Evolutionary conservation across 768 basidiomycete genomes (phyloP).

Genomic region (Russula olivacea): DNA sequence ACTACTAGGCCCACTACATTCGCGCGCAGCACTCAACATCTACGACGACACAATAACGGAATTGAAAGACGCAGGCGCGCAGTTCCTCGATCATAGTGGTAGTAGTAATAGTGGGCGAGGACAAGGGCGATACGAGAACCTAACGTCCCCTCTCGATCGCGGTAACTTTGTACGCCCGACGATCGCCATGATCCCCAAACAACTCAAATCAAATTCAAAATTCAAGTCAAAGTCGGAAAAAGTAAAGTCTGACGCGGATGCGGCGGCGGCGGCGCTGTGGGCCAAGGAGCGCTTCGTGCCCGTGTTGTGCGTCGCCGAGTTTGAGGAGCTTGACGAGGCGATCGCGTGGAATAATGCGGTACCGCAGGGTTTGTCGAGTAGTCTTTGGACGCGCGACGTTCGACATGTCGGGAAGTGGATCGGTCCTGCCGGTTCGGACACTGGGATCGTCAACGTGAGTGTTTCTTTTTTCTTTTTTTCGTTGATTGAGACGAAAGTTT

Average conservation of each 20-base stretch:
- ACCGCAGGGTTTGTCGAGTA: slow-evolving; percentile 87
- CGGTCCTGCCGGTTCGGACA: slow-evolving; percentile 81
- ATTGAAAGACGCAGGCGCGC: slow-evolving; percentile 59
- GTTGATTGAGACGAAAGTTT: neutral
- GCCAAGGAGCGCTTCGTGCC: slow-evolving; percentile 81
- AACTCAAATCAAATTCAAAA: slow-evolving; percentile 39
- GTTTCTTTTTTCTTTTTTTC: neutral
- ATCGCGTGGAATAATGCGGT: slow-evolving; percentile 89
- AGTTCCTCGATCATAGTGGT: slow-evolving; percentile 68
- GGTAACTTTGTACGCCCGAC: slow-evolving; percentile 92
- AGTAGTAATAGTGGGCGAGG: slow-evolving; percentile 57
- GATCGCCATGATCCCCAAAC: slow-evolving; percentile 58
- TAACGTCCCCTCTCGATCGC: slow-evolving; percentile 40
- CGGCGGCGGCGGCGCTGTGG: slow-evolving; percentile 45
- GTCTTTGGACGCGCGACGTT: slow-evolving; percentile 84
- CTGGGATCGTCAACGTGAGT: slow-evolving; percentile 87
- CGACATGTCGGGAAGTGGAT: slow-evolving; percentile 87
- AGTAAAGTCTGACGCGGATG: too few relatives aligned
- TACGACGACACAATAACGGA: slow-evolving; percentile 58
- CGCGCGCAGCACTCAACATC: slow-evolving; percentile 54
- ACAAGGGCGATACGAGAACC: slow-evolving; percentile 38
- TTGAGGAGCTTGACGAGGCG: slow-evolving; percentile 81
- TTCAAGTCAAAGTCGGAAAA: too few relatives aligned
- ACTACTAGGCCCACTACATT: slow-evolving; percentile 85
- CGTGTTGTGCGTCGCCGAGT: slow-evolving; percentile 79